A percentile compares a stretch with the other conserved stretches of the same genome.
phyloP scores from a whole-genome alignment of 2,329 filamentous ascomycete species.

The Colletotrichum euphorbiae region DNA sequence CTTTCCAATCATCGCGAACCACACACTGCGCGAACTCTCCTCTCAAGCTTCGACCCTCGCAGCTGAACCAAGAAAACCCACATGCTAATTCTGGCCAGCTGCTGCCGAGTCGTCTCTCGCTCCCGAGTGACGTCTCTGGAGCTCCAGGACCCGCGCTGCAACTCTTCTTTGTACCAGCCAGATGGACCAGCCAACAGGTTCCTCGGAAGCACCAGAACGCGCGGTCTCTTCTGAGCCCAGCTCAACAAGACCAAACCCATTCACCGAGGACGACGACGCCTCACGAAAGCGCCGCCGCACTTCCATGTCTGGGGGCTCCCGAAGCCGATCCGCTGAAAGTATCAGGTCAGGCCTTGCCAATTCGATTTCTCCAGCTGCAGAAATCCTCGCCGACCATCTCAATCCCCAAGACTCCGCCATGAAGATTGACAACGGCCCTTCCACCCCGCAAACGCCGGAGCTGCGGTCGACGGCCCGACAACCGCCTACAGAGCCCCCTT shows the following conservation, averaged over 20 bases:
- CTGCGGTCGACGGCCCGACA: constrained; percentile 47
- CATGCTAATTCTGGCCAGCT: constrained; percentile 68
- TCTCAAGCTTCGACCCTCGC: constrained; percentile 40
- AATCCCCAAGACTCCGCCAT: constrained; percentile 49
- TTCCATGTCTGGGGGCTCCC: constrained; percentile 63
- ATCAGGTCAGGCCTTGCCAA: constrained; percentile 48
- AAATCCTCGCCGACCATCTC: constrained; percentile 43
- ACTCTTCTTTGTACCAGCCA: constrained; percentile 55
- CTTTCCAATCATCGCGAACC: constrained; percentile 42
- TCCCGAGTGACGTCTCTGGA: constrained; percentile 63
- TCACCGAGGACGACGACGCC: constrained; percentile 67
- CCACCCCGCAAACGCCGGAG: constrained; percentile 58
- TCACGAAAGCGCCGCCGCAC: constrained; percentile 73
- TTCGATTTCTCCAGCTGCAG: constrained; percentile 48
- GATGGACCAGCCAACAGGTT: constrained; percentile 65
- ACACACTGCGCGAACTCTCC: constrained; percentile 27
- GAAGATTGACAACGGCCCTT: constrained; percentile 55
- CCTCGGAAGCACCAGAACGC: constrained; percentile 66
- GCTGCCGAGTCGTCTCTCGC: constrained; percentile 66
- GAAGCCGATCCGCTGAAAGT: constrained; percentile 64
- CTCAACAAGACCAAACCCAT: constrained; percentile 73
- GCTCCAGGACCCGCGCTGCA: constrained; percentile 56
- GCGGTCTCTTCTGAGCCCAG: constrained; percentile 72
- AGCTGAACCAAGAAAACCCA: constrained; percentile 51
- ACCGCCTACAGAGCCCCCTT: constrained; percentile 56